These are phyloP conservation scores for Trichoderma breve DNA, from an alignment of 2,329 filamentous ascomycete genomes.

Conservation along the genomic window DNA sequence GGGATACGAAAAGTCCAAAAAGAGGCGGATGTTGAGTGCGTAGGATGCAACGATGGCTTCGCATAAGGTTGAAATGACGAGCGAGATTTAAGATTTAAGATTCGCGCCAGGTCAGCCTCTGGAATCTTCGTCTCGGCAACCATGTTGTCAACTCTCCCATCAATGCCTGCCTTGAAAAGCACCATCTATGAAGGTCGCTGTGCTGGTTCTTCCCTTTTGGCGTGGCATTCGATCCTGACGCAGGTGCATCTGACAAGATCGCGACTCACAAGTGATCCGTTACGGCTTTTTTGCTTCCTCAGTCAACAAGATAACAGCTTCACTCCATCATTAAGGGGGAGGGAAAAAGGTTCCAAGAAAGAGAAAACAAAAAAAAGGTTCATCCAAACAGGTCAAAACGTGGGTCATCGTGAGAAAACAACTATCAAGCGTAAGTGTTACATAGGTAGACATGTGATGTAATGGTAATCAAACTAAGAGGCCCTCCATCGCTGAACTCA, in stretches of 20 bases:
- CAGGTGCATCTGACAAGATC: neutral
- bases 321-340: neutral
- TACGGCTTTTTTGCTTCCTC: neutral
- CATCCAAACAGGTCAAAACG: neutral
- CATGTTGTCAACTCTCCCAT: neutral
- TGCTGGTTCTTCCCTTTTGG: neutral
- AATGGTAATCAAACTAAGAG: neutral
- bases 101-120: neutral
- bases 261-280: neutral
- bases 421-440: neutral
- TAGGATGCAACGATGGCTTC: neutral
- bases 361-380: neutral
- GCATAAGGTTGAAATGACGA: neutral
- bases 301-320: neutral
- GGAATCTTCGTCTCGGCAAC: neutral
- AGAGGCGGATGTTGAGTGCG: conserved; percentile 1
- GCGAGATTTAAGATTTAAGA: neutral
- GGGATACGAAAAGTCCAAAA: conserved; percentile 26
- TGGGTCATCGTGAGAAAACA: neutral
- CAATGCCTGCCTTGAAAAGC: neutral
- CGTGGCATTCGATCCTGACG: neutral
- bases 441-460: neutral
- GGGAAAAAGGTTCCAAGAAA: neutral
- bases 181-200: no score
- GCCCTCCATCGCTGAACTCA: neutral